Evolutionary conservation across 257 asterid species (phyloP), one percentile per base, ranked within the genome.

Genomic region (Thymus mandschuricus): DNA sequence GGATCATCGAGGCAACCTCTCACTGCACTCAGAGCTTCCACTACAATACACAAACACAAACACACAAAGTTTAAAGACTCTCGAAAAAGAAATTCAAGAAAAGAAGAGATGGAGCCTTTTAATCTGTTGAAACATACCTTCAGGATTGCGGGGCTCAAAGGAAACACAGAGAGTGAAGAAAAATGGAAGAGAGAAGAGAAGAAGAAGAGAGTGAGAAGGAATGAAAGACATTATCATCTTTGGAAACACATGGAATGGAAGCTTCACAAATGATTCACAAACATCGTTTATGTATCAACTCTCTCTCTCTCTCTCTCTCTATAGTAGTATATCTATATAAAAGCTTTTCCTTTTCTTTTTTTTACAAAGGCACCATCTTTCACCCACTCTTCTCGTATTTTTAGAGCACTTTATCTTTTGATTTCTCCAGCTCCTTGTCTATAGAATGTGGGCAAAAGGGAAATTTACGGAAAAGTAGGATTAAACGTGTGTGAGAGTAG

Each of bases 91-190:
- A 21, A 21, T 21, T 21, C 21, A 61, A 3, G 56, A 64, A 51
- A 70, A 49, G 8, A 52, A 29, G 29, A 15, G 44, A 7, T 28
- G 40, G 76, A 72, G 59, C 44, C 6, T 35, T 50, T 56, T 51
- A 4, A 3, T 56, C 10, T 29, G 9, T 69, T 30, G 33, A 49
- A 60, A n/a, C 30, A 8, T 79, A 88, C 98, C 98, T 90, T 92
- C 97, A 48, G 88, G 98, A 78, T 90, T 92, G 8, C 96, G 80
- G 30, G 88, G 84, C 78, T 90, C 92, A 69, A 86, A 90, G 0
- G 95, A 80, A 62, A 77, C 63, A 52, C 75, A 83, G 3, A 54
- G 48, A 63, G 72, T 38, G 59, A 78, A 66, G 75, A 64, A 77
- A 66, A 70, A 79, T 57, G 85, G 52, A 54, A 82, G 74, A 45